phyloP scores from a whole-genome alignment of 352 stramenopile species.

The Globisporangium splendens region DNA sequence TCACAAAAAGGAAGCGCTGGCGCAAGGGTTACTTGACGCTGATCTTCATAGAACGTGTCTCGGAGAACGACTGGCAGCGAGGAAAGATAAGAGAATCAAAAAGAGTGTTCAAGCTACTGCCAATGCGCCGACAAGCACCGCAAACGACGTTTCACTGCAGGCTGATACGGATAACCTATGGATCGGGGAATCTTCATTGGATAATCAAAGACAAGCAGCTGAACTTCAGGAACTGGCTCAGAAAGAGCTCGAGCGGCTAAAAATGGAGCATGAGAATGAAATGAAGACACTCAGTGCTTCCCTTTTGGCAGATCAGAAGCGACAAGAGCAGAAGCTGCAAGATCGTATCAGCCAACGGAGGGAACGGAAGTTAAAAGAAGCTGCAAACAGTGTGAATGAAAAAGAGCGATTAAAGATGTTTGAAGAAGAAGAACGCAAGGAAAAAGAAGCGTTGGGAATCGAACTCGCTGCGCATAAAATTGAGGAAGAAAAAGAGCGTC shows the following conservation, averaged over 20 bases:
- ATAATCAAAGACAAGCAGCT: conserved; percentile 35
- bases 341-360: conserved; percentile 53
- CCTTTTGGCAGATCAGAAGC: conserved; percentile 47
- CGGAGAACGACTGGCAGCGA: conserved; percentile 24
- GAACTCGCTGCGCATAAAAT: conserved; percentile 33
- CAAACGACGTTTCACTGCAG: background rate
- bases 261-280: conserved; percentile 59
- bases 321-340: conserved; percentile 66
- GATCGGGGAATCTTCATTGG: conserved; percentile 2
- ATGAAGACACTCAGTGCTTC: conserved; percentile 36
- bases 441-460: conserved; percentile 23
- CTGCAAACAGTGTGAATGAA: conserved; percentile 16
- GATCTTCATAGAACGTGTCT: conserved; percentile 19
- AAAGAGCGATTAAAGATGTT: conserved; percentile 23
- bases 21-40: conserved; percentile 4
- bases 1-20: background rate
- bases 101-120: conserved; percentile 24
- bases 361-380: conserved; percentile 38
- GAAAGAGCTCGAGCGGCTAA: conserved; percentile 48
- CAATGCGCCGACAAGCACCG: background rate
- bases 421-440: conserved; percentile 31
- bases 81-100: conserved; percentile 30
- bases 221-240: conserved; percentile 43
- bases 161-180: conserved; percentile 3
- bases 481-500: conserved; percentile 51